A percentile compares a stretch with the other conserved stretches of the same genome.
Conservation (phyloP, 1,139 yeast species). For the Geotrichum candidum region DNA sequence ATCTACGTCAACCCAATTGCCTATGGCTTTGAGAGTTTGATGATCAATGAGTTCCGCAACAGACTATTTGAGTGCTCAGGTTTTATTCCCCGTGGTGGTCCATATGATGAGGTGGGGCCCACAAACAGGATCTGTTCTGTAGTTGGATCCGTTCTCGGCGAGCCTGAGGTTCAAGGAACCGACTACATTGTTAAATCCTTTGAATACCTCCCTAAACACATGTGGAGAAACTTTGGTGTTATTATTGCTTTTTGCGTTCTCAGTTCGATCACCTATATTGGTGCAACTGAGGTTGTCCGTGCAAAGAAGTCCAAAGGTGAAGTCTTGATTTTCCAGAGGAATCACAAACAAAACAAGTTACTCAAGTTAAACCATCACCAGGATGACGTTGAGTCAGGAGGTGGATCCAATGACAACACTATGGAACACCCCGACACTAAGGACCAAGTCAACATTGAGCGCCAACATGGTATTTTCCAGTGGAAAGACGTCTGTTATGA, state of each 20-base stretch:
- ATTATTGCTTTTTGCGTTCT: constrained; percentile 47
- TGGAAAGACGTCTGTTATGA: constrained; percentile 77
- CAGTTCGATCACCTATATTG: constrained; percentile 49
- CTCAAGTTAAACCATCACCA: constrained; percentile 26
- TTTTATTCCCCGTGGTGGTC: constrained; percentile 47
- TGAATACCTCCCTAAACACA: constrained; percentile 48
- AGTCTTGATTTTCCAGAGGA: constrained; percentile 52
- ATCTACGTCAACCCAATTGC: constrained; percentile 45
- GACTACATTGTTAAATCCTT: constrained; percentile 43
- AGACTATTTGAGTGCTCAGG: constrained; percentile 38
- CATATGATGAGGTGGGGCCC: constrained; percentile 37
- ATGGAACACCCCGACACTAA: too few species aligned
- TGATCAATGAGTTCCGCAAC: constrained; percentile 37
- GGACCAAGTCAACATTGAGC: constrained; percentile 19
- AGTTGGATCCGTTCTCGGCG: constrained; percentile 58
- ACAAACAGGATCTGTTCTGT: constrained; percentile 48
- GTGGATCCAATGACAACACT: too few species aligned
- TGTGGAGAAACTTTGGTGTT: constrained; percentile 79
- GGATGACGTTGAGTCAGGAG: constrained; percentile 23
- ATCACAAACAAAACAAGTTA: constrained; percentile 22
- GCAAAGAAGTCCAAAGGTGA: constrained; percentile 81
- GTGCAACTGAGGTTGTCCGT: constrained; percentile 54
- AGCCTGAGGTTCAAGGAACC: constrained; percentile 48
- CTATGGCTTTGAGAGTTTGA: constrained; percentile 43
- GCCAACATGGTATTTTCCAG: constrained; percentile 50